A percentile compares a stretch with the other conserved stretches of the same genome.
These are phyloP conservation scores for Paxillus involutus DNA, from an alignment of 768 basidiomycete species.

Conservation along the genomic window DNA sequence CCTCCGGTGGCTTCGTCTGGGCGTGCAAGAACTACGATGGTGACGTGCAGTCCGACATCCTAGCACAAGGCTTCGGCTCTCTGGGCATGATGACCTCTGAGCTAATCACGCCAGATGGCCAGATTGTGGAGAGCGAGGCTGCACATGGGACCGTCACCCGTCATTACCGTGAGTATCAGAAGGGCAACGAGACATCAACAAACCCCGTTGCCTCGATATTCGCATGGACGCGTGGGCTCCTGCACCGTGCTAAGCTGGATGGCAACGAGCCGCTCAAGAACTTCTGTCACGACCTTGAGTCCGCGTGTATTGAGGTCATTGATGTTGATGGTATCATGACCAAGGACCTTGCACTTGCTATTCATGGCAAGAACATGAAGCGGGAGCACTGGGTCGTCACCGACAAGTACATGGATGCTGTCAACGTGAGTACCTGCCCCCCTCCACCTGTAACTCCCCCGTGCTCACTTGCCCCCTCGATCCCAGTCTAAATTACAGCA, in stretches of 20 bases:
- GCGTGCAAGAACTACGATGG: constrained; percentile 81
- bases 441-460: background rate
- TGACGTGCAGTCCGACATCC: constrained; percentile 87
- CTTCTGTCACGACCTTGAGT: constrained; percentile 83
- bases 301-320: constrained; percentile 87
- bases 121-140: constrained; percentile 92
- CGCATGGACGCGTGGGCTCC: constrained; percentile 95
- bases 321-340: constrained; percentile 93
- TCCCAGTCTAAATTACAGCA: constrained; percentile 43
- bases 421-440: constrained; percentile 61
- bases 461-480: constrained; percentile 13
- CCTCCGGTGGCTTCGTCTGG: constrained; percentile 88
- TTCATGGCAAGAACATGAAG: constrained; percentile 89
- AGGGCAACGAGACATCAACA: constrained; percentile 96
- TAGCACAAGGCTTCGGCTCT: constrained; percentile 96
- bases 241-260: constrained; percentile 93
- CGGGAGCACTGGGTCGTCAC: constrained; percentile 98
- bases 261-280: constrained; percentile 66
- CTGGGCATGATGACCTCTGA: constrained; percentile 99
- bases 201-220: constrained; percentile 99
- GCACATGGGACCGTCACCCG: constrained; percentile 97
- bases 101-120: constrained; percentile 91
- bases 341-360: constrained; percentile 93
- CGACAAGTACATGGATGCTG: constrained; percentile 89
- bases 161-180: constrained; percentile 96